A percentile compares a stretch with the other conserved stretches of the same genome.
phyloP scores from a whole-genome alignment of 2,329 filamentous ascomycete species.

The Exophiala spinifera region DNA sequence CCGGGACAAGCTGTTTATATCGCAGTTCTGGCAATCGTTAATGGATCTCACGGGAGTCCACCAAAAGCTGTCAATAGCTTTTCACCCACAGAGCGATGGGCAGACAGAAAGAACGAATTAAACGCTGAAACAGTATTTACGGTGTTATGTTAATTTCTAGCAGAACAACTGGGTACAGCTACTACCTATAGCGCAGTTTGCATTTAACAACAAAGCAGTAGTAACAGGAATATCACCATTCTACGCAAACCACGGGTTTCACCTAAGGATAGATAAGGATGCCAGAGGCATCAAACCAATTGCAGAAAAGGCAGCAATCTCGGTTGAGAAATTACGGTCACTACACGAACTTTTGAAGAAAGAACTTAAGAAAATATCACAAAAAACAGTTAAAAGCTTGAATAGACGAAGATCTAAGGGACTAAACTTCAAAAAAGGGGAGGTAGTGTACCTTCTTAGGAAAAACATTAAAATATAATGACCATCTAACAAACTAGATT shows the following conservation, averaged over 20 bases:
- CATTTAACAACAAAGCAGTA: conserved; percentile 1
- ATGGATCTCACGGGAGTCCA: background rate
- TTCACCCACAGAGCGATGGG: conserved; percentile 13
- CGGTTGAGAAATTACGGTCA: background rate
- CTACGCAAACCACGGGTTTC: conserved; percentile 12
- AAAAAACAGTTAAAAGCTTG: conserved; percentile 2
- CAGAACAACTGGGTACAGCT: conserved; percentile 16
- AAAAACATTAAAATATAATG: conserved; percentile 19
- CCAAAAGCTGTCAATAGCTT: conserved; percentile 13
- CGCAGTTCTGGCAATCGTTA: background rate
- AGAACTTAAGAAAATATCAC: conserved; percentile 6
- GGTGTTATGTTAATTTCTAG: conserved; percentile 19
- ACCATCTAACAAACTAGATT: conserved; percentile 15
- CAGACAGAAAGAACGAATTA: conserved; percentile 23
- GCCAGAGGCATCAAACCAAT: background rate
- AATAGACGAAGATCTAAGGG: conserved; percentile 14
- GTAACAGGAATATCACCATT: conserved; percentile 9
- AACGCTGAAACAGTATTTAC: conserved; percentile 20
- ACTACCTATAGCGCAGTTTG: conserved; percentile 2
- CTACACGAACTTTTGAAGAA: conserved; percentile 5
- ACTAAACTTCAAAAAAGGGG: conserved; percentile 1
- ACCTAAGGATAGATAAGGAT: conserved; percentile 6
- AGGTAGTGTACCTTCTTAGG: conserved; percentile 9
- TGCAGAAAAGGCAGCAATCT: conserved; percentile 4
- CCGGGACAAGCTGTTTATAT: background rate